phyloP scores from a whole-genome alignment of 148 eudicot genomes.

The Rhododendron ferrugineum region DNA sequence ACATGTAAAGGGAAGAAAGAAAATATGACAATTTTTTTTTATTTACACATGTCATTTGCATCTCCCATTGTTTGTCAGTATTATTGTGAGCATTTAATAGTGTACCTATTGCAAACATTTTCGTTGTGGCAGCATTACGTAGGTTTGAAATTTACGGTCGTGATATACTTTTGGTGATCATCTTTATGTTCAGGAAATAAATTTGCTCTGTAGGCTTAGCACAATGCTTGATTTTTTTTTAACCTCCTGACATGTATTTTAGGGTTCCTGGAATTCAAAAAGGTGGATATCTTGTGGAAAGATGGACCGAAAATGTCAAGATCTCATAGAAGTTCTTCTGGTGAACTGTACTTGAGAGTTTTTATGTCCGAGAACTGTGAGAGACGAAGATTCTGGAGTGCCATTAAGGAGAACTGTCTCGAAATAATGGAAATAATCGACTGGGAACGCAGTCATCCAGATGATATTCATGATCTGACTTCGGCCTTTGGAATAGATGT shows the following conservation, averaged over 20 bases:
- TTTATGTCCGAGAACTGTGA: slow-evolving; percentile 43
- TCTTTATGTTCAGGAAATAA: background rate
- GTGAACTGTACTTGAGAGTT: slow-evolving; percentile 67
- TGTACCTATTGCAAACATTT: background rate
- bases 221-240: background rate
- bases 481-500: slow-evolving; percentile 61
- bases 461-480: slow-evolving; percentile 62
- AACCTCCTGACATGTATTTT: slow-evolving; percentile 7
- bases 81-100: background rate
- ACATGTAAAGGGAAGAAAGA: background rate
- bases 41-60: background rate
- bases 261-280: slow-evolving; percentile 71
- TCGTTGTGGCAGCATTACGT: background rate
- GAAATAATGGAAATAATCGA: slow-evolving; percentile 72
- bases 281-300: slow-evolving; percentile 82
- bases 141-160: background rate
- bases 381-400: slow-evolving; percentile 48
- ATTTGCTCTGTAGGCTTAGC: background rate
- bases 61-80: slow-evolving; percentile 4
- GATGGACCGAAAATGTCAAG: slow-evolving; percentile 39
- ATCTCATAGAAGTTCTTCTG: slow-evolving; percentile 23
- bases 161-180: background rate
- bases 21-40: background rate
- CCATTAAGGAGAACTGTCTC: slow-evolving; percentile 59
- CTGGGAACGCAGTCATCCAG: slow-evolving; percentile 91